Conservation (phyloP, 345 rosid species). For the Populus davidiana region DNA sequence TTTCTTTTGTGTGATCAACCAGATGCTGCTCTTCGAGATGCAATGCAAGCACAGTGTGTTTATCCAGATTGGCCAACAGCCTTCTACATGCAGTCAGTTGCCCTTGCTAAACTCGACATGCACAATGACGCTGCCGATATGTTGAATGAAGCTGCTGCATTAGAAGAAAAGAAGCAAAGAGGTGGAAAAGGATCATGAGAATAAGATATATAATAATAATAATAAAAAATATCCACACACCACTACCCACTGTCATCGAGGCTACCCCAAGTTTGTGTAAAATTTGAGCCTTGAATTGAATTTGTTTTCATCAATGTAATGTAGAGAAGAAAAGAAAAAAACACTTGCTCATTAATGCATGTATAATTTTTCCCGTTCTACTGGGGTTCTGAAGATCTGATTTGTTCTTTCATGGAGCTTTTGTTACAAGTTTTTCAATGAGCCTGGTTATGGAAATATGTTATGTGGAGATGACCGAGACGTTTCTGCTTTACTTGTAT, state of each 20-base stretch:
- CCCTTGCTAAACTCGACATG: conserved; percentile 93
- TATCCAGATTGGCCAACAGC: conserved; percentile 91
- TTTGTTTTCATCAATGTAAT: conserved; percentile 9
- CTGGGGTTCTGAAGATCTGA: neutral
- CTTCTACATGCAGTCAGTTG: conserved; percentile 96
- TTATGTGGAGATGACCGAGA: neutral
- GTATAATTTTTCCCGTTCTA: conserved; percentile 7
- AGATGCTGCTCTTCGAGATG: conserved; percentile 86
- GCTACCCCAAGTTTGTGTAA: conserved; percentile 33
- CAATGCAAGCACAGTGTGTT: conserved; percentile 92
- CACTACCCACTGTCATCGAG: conserved; percentile 25
- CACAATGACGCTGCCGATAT: conserved; percentile 86
- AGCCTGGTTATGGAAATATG: neutral
- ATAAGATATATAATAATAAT: neutral
- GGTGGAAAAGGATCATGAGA: conserved; percentile 54
- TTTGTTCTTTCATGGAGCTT: neutral
- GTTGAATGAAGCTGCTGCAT: conserved; percentile 83
- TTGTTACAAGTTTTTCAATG: neutral
- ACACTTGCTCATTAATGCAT: conserved; percentile 11
- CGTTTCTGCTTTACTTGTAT: neutral
- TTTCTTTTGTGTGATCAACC: conserved; percentile 80
- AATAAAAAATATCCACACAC: neutral
- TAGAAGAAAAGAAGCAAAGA: conserved; percentile 87
- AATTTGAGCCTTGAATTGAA: conserved; percentile 34
- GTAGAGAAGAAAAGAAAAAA: conserved; percentile 1